Conservation (phyloP, 1,284 basidiomycete genomes). For the Phellopilus nigrolimitatus region DNA sequence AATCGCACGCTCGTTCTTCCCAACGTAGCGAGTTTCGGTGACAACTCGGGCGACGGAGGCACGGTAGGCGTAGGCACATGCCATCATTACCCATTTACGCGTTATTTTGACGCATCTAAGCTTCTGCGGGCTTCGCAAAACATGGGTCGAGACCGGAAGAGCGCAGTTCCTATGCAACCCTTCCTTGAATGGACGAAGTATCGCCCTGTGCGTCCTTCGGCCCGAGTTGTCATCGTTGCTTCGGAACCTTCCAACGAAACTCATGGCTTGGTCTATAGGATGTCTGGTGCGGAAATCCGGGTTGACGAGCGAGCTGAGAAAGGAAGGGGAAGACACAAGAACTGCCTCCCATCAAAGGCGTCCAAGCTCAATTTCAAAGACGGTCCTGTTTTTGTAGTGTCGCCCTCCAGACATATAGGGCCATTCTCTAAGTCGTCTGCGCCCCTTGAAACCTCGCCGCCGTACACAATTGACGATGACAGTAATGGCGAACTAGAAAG, state of each 20-base stretch:
- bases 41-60: conserved; percentile 30
- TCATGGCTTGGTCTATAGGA: not conserved
- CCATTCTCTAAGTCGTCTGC: not conserved
- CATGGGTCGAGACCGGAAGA: not conserved
- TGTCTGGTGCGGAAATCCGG: not conserved
- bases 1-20: conserved; percentile 49
- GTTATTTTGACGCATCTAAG: conserved; percentile 40
- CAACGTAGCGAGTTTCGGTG: conserved; percentile 36
- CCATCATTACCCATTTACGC: conserved; percentile 37
- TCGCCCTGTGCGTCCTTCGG: conserved; percentile 26
- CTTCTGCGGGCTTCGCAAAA: conserved; percentile 21
- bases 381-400: not conserved
- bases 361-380: conserved; percentile 1
- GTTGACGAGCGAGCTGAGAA: conserved; percentile 1
- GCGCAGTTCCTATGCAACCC: conserved; percentile 29
- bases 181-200: conserved; percentile 35
- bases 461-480: not conserved
- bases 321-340: conserved; percentile 8
- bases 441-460: not conserved
- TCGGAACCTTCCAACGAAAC: conserved; percentile 13
- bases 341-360: conserved; percentile 7
- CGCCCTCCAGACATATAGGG: not conserved
- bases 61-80: conserved; percentile 37
- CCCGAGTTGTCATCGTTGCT: conserved; percentile 25
- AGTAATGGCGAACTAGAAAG: not conserved